Evolutionary conservation across 2,329 filamentous ascomycete species (phyloP), one percentile per base, ranked within the genome.

Genomic region (Colletotrichum melonis): DNA sequence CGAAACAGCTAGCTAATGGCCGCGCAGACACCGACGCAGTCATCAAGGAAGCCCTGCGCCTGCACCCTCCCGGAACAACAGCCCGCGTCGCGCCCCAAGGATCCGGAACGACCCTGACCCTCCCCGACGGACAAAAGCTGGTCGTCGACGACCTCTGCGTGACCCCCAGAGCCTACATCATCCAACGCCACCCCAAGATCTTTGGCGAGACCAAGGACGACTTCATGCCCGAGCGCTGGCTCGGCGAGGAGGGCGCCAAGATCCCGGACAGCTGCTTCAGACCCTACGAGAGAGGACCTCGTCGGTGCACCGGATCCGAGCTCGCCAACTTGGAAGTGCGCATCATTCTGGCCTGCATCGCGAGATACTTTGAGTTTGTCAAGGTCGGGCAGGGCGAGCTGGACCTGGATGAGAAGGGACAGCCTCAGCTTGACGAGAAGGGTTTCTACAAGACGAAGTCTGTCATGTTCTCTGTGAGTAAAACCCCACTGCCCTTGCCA

Each of bases 151-250:
- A 80, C 4, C 68, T 79, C 30, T 73, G 84, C 28, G 63, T 85
- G 8, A 83, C 83, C 66, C 75, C 79, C 58, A 79, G 79, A 69
- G 75, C 78, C 5, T 76, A 72, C 46, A 67, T 82, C 30, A 82
- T 83, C 49, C 83, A 85, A 38, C 78, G 80, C 32, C 80, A 83
- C 70, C 72, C 67, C 35, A 73, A 26, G 7, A 78, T 81, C 30
- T 84, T 77, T 75, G 83, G 83, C 9, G 79, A 79, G 5, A 80
- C 76, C 30, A 81, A 75, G 11, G 76, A 81, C 42, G 78, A 79
- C 63, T 86, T 82, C 64, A 76, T 79, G 9, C 84, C 84, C 0
- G 85, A 86, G 75, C 78, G 84, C 6, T 86, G 83, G 83, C 55
- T 71, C n/a, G 69, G 69, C 3, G 46, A 57, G n/a, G 69, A 71